Evolutionary conservation across 2,329 filamentous ascomycete genomes (phyloP), one percentile per base, ranked within the genome.

Genomic region (Raffaelea ambrosiae): DNA sequence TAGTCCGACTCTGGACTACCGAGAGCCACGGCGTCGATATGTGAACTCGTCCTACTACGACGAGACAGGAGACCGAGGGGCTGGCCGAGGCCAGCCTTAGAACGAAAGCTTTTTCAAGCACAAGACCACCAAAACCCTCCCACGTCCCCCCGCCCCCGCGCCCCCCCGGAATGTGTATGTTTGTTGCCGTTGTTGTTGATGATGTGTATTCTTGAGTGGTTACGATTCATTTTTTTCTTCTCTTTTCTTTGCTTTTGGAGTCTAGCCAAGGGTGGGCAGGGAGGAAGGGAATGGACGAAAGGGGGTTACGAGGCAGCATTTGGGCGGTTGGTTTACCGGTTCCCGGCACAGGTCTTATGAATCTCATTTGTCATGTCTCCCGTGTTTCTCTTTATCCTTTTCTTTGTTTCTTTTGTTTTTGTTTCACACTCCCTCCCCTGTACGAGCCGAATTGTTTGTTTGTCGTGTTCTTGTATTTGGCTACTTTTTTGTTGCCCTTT

Each of bases 1-100:
- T 26, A 81, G 77, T 51, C 68, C 69, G 73, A 76, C 16, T 59
- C 63, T 43, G 59, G 65, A 38, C 61, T 63, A 19, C 10, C 65
- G 70, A 41, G 74, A 79, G 47, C 60, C 67, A 43, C 66, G 73
- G 19, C 62, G 74, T 47, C 61, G 69, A 48, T 64, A 71, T 49
- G 59, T 62, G 47, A 58, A 64, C 43, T 53, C 51, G 55, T 13
- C 26, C 26, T 29, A 7, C 13, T 29, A 29, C 26, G 26, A 29
- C 26, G 26, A 29, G 26, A 29, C 26, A 13, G 26, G 26, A 7
- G 26, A 22, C 16, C 18, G n/a, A 22, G 8, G 45, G 22, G 26
- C 3, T 5, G 18, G 19, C 20, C 5, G 46, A 29, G 33, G 38
- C 21, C 36, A 19, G n/a, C 35, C 31, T 22, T 22, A 29, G 38